A percentile compares a stretch with the other conserved stretches of the same genome.
Conservation (phyloP, 78 protist species). For the Anaeramoeba ignava region DNA sequence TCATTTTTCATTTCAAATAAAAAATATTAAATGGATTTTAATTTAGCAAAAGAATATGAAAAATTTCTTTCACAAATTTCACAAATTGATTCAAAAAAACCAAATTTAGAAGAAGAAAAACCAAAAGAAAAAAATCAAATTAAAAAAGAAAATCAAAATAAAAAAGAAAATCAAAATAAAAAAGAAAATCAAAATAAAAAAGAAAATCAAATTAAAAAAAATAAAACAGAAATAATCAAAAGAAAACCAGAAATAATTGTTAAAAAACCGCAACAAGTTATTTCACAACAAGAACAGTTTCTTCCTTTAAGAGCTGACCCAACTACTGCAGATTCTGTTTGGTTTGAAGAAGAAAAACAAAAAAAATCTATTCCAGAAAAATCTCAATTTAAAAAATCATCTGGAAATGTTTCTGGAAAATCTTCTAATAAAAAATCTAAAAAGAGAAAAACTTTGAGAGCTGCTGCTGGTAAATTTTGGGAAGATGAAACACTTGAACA, state of each 20-base stretch:
- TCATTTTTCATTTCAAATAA: too few relatives aligned
- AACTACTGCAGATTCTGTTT: background rate
- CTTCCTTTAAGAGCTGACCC: background rate
- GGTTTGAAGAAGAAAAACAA: background rate
- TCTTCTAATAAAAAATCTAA: background rate
- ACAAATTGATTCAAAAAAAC: background rate
- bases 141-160: background rate
- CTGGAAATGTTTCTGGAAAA: background rate
- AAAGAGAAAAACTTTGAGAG: background rate
- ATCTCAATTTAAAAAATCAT: background rate
- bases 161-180: background rate
- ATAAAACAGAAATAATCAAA: background rate
- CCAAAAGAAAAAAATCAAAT: background rate
- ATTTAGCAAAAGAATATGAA: background rate
- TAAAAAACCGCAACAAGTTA: background rate
- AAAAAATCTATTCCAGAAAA: background rate
- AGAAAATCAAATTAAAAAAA: background rate
- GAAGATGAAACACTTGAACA: background rate
- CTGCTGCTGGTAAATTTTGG: background rate
- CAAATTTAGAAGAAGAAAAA: background rate
- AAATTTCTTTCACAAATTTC: too few relatives aligned
- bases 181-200: background rate
- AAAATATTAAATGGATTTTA: background rate
- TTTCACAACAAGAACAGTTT: background rate
- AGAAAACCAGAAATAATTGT: background rate